phyloP scores from a whole-genome alignment of 805 yeast species.

The Jamesozyma spencerorum region DNA sequence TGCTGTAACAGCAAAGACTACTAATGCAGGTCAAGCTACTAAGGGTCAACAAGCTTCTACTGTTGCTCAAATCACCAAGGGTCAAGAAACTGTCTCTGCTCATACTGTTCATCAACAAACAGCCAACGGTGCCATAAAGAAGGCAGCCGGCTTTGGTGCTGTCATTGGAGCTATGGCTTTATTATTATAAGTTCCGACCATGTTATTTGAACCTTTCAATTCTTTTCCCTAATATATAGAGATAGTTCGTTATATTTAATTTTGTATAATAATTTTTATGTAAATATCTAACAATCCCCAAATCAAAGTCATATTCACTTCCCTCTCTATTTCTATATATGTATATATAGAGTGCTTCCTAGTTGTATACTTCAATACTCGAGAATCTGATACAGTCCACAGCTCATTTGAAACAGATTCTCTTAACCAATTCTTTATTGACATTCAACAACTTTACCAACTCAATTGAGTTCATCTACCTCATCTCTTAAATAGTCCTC shows the following conservation, averaged over 20 bases:
- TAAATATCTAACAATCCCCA: too few relatives aligned
- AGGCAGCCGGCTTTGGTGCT: constrained; percentile 7
- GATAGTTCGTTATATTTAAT: too few relatives aligned
- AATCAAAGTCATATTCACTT: too few relatives aligned
- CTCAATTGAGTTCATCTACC: too few relatives aligned
- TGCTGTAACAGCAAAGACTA: background rate
- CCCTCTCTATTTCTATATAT: too few relatives aligned
- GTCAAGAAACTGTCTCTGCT: constrained; percentile 2
- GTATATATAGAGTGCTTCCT: too few relatives aligned
- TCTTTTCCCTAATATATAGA: background rate
- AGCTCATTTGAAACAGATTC: too few relatives aligned
- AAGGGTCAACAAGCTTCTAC: background rate
- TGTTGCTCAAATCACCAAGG: constrained; percentile 3
- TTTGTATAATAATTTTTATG: background rate
- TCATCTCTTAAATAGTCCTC: too few relatives aligned
- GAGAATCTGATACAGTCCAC: too few relatives aligned
- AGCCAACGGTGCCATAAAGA: constrained; percentile 9
- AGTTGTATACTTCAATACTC: too few relatives aligned
- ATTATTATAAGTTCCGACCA: constrained; percentile 2
- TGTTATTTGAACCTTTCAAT: background rate
- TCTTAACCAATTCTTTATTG: too few relatives aligned
- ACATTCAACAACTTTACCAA: too few relatives aligned
- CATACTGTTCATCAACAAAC: constrained; percentile 8
- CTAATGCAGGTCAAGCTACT: background rate
- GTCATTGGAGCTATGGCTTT: constrained; percentile 10